Base-by-base conservation (phyloP, 2,329 filamentous ascomycete genomes). In the Fusarium pseudoanthophilum region DNA sequence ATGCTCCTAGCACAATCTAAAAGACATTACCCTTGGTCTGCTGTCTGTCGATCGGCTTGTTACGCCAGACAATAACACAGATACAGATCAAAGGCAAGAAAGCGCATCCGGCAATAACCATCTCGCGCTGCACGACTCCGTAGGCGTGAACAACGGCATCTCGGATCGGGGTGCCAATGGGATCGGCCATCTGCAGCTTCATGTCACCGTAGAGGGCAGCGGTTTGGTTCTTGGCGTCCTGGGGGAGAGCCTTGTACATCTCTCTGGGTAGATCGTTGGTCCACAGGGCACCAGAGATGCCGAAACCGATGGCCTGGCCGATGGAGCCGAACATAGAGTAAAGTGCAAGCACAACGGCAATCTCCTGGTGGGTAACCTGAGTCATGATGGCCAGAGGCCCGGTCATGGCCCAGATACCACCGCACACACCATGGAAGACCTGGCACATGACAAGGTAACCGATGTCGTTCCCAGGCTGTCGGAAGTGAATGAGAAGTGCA, bases 81-180 rank as follows among this genome's bases (percentile, higher is more conserved):
- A 84, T 72, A 40, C 82, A 74, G 6, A 76, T 74, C 24, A 83
- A 37, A 2, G 73, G 77, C 69, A 82, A 78, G 30, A 83, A 74
- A 6, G 77, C 79, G 4, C 79, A 80, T 3, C 81, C 81, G 3
- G 81, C 79, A 26, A 81, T 80, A 28, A 88, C 78, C 85, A 89
- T 86, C 42, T 82, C 78, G 55, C 82, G 82, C 80, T 88, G 86
- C 2, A 85, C 84, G 67, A 87, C 85, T 7, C 82, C 84, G 68
- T 92, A 92, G 1, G 90, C 87, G 15, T 83, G 77, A 74, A 91
- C 87, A 77, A 92, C 90, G 2, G 85, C 90, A n/a, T 83, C 69
- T 7, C 89, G 79, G 18, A 82, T 82, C 0, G 83, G 79, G 14
- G 76, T 84, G 4, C 87, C 88, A 18, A 84, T 75, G 0, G 83